Percentiles rank a stretch among this genome's conserved stretches.
Evolutionary conservation across 768 basidiomycete genomes (phyloP).

Genomic region (Trichaptum fuscoviolaceum): DNA sequence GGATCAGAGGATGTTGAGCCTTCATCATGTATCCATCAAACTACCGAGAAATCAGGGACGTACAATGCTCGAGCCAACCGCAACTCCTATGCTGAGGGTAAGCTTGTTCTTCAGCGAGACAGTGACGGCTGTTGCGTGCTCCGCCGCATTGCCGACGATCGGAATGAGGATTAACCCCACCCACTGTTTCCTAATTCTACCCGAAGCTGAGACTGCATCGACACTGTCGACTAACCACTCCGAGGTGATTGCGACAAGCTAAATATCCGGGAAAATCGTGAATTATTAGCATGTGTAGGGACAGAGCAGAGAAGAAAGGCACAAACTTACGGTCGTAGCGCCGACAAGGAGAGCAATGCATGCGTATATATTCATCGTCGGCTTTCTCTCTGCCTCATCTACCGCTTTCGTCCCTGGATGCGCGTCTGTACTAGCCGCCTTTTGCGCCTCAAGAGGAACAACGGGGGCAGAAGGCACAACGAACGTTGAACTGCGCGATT

Average conservation of each 20-base stretch:
- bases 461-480: background rate
- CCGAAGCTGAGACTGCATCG: conserved; percentile 45
- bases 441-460: conserved; percentile 7
- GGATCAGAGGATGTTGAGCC: conserved; percentile 7
- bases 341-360: conserved; percentile 49
- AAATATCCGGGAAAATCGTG: background rate
- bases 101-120: conserved; percentile 89
- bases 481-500: background rate
- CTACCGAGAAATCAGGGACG: conserved; percentile 21
- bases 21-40: background rate
- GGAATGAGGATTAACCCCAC: conserved; percentile 89
- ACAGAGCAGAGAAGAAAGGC: background rate
- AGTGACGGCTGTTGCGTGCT: conserved; percentile 88
- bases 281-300: background rate
- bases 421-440: conserved; percentile 10
- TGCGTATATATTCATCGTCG: conserved; percentile 53
- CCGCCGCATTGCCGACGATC: conserved; percentile 88
- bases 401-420: conserved; percentile 17
- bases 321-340: conserved; percentile 55
- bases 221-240: conserved; percentile 78
- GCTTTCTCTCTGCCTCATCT: conserved; percentile 43
- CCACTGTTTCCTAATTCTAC: conserved; percentile 68
- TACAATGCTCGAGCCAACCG: conserved; percentile 83
- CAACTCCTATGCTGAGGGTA: conserved; percentile 80
- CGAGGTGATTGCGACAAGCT: conserved; percentile 57